These are phyloP conservation scores for Neurospora sp. DNA, from an alignment of 495 filamentous ascomycete genomes.

Conservation along the genomic window DNA sequence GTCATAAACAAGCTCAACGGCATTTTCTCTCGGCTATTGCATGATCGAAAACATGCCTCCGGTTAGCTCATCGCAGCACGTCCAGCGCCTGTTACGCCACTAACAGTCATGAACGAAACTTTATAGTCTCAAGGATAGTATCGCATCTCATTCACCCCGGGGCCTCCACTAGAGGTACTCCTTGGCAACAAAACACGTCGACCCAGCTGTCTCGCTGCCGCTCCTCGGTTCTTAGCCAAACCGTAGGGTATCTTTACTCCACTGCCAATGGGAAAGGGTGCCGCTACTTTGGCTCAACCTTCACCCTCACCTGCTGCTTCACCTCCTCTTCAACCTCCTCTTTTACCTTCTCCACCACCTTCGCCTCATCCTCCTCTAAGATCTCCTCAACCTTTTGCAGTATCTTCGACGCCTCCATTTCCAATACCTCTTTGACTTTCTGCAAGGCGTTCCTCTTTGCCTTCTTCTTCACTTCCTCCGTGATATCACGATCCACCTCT, in stretches of 20 bases:
- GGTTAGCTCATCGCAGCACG: no score
- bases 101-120: no score
- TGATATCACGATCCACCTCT: rapidly evolving
- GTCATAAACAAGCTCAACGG: no score
- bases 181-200: no score
- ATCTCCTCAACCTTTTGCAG: rapidly evolving
- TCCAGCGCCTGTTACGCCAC: no score
- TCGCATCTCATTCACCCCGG: no score
- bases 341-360: not conserved
- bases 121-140: not conserved
- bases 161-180: not conserved
- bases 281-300: not conserved
- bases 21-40: no score
- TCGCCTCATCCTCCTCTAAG: not conserved
- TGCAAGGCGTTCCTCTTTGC: rapidly evolving
- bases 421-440: rapidly evolving
- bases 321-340: not conserved
- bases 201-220: no score
- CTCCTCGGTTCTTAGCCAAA: no score
- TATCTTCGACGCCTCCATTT: not conserved
- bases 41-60: no score
- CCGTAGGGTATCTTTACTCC: no score
- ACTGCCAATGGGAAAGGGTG: no score
- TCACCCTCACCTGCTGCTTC: not conserved
- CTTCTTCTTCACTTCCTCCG: not conserved